phyloP scores from a whole-genome alignment of 164 flowering plant genomes.

The Stephania cephalantha region DNA sequence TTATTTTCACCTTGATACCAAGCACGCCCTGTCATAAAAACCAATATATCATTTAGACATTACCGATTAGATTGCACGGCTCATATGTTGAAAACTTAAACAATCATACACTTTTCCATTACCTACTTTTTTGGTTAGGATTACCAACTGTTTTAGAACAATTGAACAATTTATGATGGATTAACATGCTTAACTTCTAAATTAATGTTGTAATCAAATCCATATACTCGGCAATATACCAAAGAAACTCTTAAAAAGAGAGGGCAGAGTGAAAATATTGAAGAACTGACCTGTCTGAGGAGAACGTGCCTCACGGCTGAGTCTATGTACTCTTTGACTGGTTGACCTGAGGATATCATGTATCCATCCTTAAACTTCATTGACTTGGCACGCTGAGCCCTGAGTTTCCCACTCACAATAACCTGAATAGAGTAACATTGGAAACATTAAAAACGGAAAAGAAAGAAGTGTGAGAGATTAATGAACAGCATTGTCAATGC shows the following conservation, averaged over 20 bases:
- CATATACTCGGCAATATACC: too few species aligned
- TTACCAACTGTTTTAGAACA: not conserved
- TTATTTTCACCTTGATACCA: constrained; percentile 48
- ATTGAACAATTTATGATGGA: not conserved
- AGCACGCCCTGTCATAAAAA: constrained; percentile 33
- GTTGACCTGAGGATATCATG: constrained; percentile 85
- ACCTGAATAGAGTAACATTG: constrained; percentile 31
- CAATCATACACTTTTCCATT: not conserved
- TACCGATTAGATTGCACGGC: not conserved
- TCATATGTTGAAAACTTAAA: not conserved
- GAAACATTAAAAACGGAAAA: not conserved
- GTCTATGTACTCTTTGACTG: constrained; percentile 74
- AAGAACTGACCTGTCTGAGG: constrained; percentile 55
- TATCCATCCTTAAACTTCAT: constrained; percentile 92
- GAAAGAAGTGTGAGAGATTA: not conserved
- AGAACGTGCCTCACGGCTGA: constrained; percentile 85
- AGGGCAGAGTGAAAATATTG: not conserved
- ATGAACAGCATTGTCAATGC: not conserved
- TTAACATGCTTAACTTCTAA: not conserved
- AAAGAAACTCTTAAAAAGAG: not conserved
- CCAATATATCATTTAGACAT: not conserved
- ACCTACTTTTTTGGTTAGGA: not conserved
- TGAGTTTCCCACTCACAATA: constrained; percentile 80
- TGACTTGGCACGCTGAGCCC: constrained; percentile 80
- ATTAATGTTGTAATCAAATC: too few species aligned